Evolutionary conservation across 768 basidiomycete species (phyloP), one percentile per base, ranked within the genome.

Genomic region (Trametes cubensis): DNA sequence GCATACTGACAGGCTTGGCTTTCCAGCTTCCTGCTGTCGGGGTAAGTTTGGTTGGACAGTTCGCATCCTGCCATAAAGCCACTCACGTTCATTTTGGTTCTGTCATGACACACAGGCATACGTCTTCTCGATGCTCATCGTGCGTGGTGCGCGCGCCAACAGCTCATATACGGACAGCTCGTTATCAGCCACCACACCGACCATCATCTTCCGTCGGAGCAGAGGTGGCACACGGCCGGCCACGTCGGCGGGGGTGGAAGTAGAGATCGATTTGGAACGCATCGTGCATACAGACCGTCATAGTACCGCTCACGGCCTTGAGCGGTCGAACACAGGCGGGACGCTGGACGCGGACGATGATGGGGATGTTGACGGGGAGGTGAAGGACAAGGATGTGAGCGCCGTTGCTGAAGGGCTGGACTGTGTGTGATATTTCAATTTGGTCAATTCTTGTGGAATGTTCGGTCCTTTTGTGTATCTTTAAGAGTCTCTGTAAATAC

Each of bases 201-300:
- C 23, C 14, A 58, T 58, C 57, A n/a, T 39, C 6, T 59, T 59
- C 41, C 25, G 41, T 11, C 17, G 25, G 18, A 44, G 18, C n/a
- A 34, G 20, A 13, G 34, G 34, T 11, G 34, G 34, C 34, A 34
- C 34, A 10, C 34, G 34, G 10, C 34, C 5, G 34, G 34, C 10
- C 34, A 34, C 11, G 34, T 34, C 34, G 2, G 34, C 34, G 34
- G 34, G 34, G 13, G 38, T 46, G 28, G 55, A 44, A 11, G 56
- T 58, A 38, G 47, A 58, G 47, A 58, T 58, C 38, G 57, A 58
- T 39, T 48, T 58, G 28, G 57, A 58, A 48, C 57, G 57, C 39
- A 21, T 50, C 38, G 57, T 40, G 8, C 34, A 48, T 26, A 55
- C 42, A 3, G 54, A 55, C 34, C 34, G 34, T 10, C 34, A 34